These are phyloP conservation scores for Pistacia atlantica DNA, from an alignment of 345 rosid genomes.

Conservation along the genomic window DNA sequence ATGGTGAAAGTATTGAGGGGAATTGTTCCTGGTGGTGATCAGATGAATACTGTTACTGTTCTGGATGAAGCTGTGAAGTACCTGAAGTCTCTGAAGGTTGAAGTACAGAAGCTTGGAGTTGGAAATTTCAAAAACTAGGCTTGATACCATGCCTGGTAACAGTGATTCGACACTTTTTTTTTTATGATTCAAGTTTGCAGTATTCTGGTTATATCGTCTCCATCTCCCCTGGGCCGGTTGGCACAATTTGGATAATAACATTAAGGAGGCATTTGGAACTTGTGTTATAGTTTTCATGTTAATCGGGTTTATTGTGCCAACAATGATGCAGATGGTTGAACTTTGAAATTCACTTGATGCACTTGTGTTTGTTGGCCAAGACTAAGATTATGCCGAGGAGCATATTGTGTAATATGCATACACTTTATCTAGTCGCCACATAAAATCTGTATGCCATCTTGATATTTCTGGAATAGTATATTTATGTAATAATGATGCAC, in stretches of 20 bases:
- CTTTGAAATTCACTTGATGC: slow-evolving; percentile 5
- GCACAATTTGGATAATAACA: slow-evolving; percentile 8
- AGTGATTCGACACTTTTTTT: neutral
- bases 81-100: slow-evolving; percentile 79
- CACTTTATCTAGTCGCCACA: slow-evolving; percentile 17
- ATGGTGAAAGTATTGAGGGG: slow-evolving; percentile 74
- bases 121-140: slow-evolving; percentile 45
- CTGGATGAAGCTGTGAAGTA: slow-evolving; percentile 87
- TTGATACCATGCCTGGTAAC: slow-evolving; percentile 24
- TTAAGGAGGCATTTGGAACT: neutral
- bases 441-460: slow-evolving; percentile 17
- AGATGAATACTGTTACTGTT: slow-evolving; percentile 67
- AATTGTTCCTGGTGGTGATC: slow-evolving; percentile 75
- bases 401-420: slow-evolving; percentile 12
- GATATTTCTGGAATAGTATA: slow-evolving; percentile 1
- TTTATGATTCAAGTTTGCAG: neutral
- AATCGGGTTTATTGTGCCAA: neutral
- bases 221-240: slow-evolving; percentile 13
- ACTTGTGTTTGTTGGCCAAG: no score
- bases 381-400: neutral
- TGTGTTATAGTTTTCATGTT: slow-evolving; percentile 8
- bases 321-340: neutral
- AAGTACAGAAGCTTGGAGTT: slow-evolving; percentile 72
- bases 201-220: neutral
- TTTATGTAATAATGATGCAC: neutral